Conservation (phyloP, 2,329 filamentous ascomycete genomes). For the Aspergillus uvarum region DNA sequence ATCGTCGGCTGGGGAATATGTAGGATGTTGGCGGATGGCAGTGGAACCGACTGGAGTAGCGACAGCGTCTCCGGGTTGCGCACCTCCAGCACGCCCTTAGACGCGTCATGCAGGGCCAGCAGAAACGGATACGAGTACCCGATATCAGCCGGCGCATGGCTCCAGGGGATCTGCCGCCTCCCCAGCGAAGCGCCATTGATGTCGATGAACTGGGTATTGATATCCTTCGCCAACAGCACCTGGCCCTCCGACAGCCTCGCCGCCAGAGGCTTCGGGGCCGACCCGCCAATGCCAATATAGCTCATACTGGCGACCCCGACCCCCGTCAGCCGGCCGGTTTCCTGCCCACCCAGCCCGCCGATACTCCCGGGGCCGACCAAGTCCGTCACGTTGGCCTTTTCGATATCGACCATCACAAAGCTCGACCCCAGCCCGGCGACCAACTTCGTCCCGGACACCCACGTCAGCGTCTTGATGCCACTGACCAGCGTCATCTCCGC, state of each 20-base stretch:
- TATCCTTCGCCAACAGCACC: conserved; percentile 92
- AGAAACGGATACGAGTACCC: conserved; percentile 98
- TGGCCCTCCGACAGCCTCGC: conserved; percentile 79
- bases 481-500: conserved; percentile 77
- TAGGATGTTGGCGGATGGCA: conserved; percentile 79
- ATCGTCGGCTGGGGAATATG: conserved; percentile 92
- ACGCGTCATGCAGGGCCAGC: conserved; percentile 76
- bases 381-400: conserved; percentile 70
- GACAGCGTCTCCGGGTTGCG: conserved; percentile 89
- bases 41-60: conserved; percentile 78
- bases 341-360: conserved; percentile 62
- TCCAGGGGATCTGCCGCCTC: conserved; percentile 90
- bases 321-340: conserved; percentile 75
- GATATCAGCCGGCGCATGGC: conserved; percentile 79
- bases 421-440: conserved; percentile 89
- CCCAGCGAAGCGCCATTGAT: conserved; percentile 77
- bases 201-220: conserved; percentile 91
- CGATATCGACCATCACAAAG: conserved; percentile 84
- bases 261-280: conserved; percentile 86
- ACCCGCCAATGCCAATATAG: conserved; percentile 91
- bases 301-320: conserved; percentile 87
- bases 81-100: conserved; percentile 83
- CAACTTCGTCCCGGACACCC: conserved; percentile 82
- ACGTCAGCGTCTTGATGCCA: conserved; percentile 83
- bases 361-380: conserved; percentile 75